Evolutionary conservation across 352 stramenopile genomes (phyloP).

Genomic region (Peronospora belbahrii): DNA sequence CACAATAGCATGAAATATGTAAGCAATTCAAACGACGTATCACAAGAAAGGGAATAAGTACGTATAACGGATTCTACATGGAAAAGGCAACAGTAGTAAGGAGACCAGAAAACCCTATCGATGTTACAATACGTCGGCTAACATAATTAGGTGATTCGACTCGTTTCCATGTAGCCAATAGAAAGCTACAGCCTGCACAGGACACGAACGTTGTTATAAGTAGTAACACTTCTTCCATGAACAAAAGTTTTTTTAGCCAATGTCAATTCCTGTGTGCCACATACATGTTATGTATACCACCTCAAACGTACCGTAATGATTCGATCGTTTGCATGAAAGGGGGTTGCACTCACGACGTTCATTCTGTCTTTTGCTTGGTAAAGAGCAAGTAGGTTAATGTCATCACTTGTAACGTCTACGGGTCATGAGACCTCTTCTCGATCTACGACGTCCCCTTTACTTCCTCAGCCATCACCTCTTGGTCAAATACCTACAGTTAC

Average conservation of each 20-base stretch:
- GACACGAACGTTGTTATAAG: conserved; percentile 48
- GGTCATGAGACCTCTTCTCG: conserved; percentile 9
- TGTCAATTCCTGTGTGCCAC: conserved; percentile 1
- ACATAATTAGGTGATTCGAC: conserved; percentile 60
- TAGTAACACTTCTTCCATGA: conserved; percentile 43
- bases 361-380: conserved; percentile 25
- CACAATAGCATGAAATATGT: not conserved
- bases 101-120: conserved; percentile 53
- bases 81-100: conserved; percentile 53
- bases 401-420: conserved; percentile 12
- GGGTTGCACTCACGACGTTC: not conserved
- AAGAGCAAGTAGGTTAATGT: conserved; percentile 6
- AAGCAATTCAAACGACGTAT: conserved; percentile 1
- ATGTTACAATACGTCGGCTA: conserved; percentile 60
- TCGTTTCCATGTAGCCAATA: conserved; percentile 63
- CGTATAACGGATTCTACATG: conserved; percentile 28
- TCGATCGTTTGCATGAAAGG: not conserved
- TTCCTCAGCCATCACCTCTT: not conserved
- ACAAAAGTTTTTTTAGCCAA: conserved; percentile 17
- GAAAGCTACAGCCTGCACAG: conserved; percentile 57
- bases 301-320: conserved; percentile 1
- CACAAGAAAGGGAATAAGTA: not conserved
- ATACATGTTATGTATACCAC: not conserved
- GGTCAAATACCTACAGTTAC: conserved; percentile 3
- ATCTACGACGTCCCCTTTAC: conserved; percentile 1